These are phyloP conservation scores for Aristolochia fimbriata DNA, from an alignment of 164 flowering plant species.

Conservation along the genomic window DNA sequence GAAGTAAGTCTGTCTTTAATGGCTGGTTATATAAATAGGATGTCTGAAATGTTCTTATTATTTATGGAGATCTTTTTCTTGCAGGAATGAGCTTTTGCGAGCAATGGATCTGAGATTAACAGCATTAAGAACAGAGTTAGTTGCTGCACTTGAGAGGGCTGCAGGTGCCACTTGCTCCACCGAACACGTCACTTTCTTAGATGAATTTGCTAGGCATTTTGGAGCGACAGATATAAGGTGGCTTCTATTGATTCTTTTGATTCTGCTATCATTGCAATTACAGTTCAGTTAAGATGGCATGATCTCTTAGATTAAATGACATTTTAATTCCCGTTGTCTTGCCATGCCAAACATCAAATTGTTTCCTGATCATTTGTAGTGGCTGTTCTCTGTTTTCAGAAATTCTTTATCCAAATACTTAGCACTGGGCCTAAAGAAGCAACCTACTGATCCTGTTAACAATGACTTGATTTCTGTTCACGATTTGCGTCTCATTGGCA, in stretches of 20 bases:
- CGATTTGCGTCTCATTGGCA: conserved; percentile 15
- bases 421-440: conserved; percentile 22
- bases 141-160: conserved; percentile 41
- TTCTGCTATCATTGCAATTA: background rate
- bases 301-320: background rate
- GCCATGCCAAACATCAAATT: background rate
- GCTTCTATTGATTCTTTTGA: conserved; percentile 3
- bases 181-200: conserved; percentile 39
- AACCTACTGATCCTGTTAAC: conserved; percentile 16
- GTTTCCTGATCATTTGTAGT: background rate
- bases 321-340: background rate
- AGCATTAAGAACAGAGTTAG: conserved; percentile 44
- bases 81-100: conserved; percentile 77
- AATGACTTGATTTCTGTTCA: conserved; percentile 11
- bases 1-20: conserved; percentile 36
- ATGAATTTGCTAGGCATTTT: conserved; percentile 41
- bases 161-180: conserved; percentile 32
- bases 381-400: conserved; percentile 25
- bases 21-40: conserved; percentile 2
- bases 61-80: conserved; percentile 1
- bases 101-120: conserved; percentile 73
- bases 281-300: background rate
- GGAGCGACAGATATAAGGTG: conserved; percentile 55
- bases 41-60: background rate
- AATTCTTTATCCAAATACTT: conserved; percentile 33